Evolutionary conservation across 2,329 filamentous ascomycete genomes (phyloP).

Genomic region (Tympanopsis confertula): DNA sequence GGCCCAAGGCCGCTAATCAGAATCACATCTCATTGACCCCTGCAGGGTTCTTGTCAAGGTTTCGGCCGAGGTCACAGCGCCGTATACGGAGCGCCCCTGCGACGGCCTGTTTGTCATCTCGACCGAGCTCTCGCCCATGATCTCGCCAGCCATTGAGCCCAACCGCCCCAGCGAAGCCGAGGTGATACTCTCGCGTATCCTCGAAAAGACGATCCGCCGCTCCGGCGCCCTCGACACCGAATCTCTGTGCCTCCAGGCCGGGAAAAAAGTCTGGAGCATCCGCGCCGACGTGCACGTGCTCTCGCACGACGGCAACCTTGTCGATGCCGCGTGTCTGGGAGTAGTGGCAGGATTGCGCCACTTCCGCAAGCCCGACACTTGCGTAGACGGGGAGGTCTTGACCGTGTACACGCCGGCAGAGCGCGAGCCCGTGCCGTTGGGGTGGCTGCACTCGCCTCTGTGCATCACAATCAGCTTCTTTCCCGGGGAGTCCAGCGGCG

Average conservation of each 20-base stretch:
- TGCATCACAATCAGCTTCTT: conserved; percentile 86
- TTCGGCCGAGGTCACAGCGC: conserved; percentile 77
- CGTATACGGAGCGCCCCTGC: conserved; percentile 79
- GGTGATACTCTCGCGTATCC: conserved; percentile 71
- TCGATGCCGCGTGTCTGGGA: conserved; percentile 76
- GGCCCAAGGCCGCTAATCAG: not conserved
- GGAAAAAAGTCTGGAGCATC: conserved; percentile 81
- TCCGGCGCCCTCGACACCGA: conserved; percentile 90
- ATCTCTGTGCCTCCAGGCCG: conserved; percentile 84
- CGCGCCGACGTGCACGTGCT: conserved; percentile 86
- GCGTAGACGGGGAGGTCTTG: conserved; percentile 71
- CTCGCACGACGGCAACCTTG: conserved; percentile 79
- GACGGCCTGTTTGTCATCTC: conserved; percentile 90
- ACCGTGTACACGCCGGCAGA: conserved; percentile 77
- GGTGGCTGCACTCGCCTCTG: conserved; percentile 83
- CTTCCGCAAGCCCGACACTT: conserved; percentile 81
- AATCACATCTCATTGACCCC: conserved; percentile 2
- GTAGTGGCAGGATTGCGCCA: conserved; percentile 81
- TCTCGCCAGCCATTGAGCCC: conserved; percentile 78
- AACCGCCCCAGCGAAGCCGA: conserved; percentile 76
- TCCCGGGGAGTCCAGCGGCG: conserved; percentile 29
- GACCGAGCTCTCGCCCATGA: conserved; percentile 85
- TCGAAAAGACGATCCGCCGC: conserved; percentile 88
- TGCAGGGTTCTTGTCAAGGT: conserved; percentile 70
- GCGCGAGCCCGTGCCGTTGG: conserved; percentile 78